Percentiles rank a stretch among this genome's conserved stretches.
These are phyloP conservation scores for Colletotrichum eleusines DNA, from an alignment of 2,329 filamentous ascomycete species.

Conservation along the genomic window DNA sequence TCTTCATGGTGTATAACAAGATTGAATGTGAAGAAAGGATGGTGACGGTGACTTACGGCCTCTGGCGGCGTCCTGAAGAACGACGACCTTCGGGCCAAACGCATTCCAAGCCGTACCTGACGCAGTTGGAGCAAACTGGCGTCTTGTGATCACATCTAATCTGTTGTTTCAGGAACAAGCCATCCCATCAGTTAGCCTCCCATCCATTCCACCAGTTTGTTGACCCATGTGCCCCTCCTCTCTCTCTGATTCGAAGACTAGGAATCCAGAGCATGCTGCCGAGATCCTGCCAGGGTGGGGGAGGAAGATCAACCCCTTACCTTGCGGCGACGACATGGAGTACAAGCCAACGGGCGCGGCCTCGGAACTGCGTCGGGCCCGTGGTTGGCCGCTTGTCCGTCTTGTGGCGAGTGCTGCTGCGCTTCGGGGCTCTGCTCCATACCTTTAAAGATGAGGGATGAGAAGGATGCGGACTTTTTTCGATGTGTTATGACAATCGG, in stretches of 20 bases:
- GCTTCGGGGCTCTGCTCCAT: slow-evolving; percentile 41
- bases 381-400: slow-evolving; percentile 39
- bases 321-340: slow-evolving; percentile 41
- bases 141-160: slow-evolving; percentile 39
- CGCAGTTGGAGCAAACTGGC: slow-evolving; percentile 36
- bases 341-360: slow-evolving; percentile 39
- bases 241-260: neutral
- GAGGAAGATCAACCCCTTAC: slow-evolving; percentile 20
- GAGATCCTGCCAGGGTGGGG: neutral
- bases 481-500: slow-evolving; percentile 1
- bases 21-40: neutral
- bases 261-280: neutral
- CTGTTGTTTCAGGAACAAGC: slow-evolving; percentile 26
- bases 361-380: slow-evolving; percentile 40
- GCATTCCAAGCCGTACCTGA: slow-evolving; percentile 39
- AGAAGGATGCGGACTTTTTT: slow-evolving; percentile 20
- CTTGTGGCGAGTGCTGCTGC: slow-evolving; percentile 30
- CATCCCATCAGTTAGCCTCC: slow-evolving; percentile 29
- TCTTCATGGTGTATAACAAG: neutral
- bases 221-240: too few species aligned
- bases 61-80: slow-evolving; percentile 37
- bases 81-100: slow-evolving; percentile 38
- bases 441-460: slow-evolving; percentile 14
- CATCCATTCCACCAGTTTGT: neutral
- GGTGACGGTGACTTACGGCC: slow-evolving; percentile 28